These are phyloP conservation scores for Vigna reflexopilosa DNA, from an alignment of 306 rosid genomes.

Conservation along the genomic window DNA sequence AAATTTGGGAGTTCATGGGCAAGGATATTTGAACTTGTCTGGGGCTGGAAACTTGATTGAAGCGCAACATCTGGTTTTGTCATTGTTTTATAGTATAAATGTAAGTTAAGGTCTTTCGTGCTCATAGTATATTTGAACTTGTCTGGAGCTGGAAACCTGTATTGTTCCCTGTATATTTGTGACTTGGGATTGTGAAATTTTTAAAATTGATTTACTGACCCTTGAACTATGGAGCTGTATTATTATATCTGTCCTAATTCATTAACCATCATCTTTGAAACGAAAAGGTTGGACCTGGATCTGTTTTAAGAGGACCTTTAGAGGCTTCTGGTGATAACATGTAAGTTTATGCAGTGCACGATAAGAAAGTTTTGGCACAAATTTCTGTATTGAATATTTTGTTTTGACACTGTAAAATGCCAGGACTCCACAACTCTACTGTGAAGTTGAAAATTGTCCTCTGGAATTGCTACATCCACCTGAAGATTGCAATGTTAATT, in stretches of 20 bases:
- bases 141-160: not conserved
- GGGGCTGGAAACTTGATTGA: constrained; percentile 94
- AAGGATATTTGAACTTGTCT: constrained; percentile 88
- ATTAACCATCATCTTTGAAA: constrained; percentile 47
- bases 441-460: constrained; percentile 82
- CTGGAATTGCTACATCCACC: constrained; percentile 91
- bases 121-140: not conserved
- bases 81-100: constrained; percentile 74
- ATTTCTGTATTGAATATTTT: constrained; percentile 33
- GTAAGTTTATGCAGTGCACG: constrained; percentile 59
- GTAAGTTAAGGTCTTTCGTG: constrained; percentile 58
- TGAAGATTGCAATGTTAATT: constrained; percentile 96
- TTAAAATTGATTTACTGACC: constrained; percentile 35
- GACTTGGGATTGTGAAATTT: constrained; percentile 24
- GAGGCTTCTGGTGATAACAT: constrained; percentile 51
- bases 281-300: constrained; percentile 84
- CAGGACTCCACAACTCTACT: constrained; percentile 75
- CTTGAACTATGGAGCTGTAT: constrained; percentile 28
- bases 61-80: constrained; percentile 86
- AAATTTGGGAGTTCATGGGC: constrained; percentile 97
- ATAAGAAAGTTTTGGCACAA: constrained; percentile 33
- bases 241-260: constrained; percentile 39
- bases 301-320: constrained; percentile 87
- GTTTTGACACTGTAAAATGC: constrained; percentile 36
- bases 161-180: constrained; percentile 28